Evolutionary conservation across 1,139 yeast species (phyloP).

Genomic region (Ogataea hybrid): DNA sequence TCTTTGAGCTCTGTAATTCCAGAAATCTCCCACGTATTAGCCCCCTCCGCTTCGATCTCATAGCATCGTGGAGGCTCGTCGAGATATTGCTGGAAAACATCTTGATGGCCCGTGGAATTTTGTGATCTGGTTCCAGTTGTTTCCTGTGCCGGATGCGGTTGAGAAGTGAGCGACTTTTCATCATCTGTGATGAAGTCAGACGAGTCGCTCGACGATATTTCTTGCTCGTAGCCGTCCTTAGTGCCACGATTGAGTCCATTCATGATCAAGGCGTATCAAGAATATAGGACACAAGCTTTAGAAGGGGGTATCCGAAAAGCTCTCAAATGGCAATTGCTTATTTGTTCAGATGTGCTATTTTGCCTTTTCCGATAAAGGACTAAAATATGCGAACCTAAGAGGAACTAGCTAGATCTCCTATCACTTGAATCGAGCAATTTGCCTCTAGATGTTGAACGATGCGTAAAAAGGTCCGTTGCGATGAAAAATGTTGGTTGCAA

Average conservation of each 20-base stretch:
- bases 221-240: conserved; percentile 18
- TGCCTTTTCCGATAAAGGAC: background rate
- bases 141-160: conserved; percentile 2
- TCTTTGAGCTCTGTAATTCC: conserved; percentile 56
- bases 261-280: conserved; percentile 9
- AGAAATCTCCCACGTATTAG: conserved; percentile 72
- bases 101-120: conserved; percentile 23
- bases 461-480: background rate
- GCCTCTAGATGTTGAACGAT: conserved; percentile 4
- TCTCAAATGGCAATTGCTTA: too few relatives aligned
- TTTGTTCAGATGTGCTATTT: too few relatives aligned
- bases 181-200: conserved; percentile 21
- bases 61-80: conserved; percentile 35
- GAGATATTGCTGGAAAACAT: conserved; percentile 20
- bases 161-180: conserved; percentile 8
- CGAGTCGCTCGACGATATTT: conserved; percentile 19
- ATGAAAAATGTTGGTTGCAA: background rate
- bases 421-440: conserved; percentile 5
- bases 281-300: background rate
- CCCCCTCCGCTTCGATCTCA: conserved; percentile 39
- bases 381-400: background rate
- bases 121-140: conserved; percentile 3
- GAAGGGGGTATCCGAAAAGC: background rate
- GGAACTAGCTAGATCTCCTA: conserved; percentile 6
- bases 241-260: conserved; percentile 8